Evolutionary conservation across 495 filamentous ascomycete genomes (phyloP), one percentile per base, ranked within the genome.

Genomic region (Penicillium subrubescens): DNA sequence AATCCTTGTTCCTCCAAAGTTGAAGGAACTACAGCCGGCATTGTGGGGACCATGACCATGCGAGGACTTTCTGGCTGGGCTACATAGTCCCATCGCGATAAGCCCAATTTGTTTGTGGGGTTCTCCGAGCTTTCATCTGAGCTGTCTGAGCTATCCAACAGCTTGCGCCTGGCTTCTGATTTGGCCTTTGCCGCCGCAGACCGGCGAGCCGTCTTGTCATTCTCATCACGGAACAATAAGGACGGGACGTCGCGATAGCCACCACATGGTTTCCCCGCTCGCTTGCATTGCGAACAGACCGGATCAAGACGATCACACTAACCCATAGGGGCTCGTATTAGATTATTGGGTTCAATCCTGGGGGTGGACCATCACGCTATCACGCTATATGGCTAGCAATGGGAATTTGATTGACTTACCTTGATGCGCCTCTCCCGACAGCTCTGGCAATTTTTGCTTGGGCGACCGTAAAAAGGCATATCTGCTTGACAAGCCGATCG

Each of bases 231-330:
- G 58, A 72, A 72, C 44, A 72, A 14, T 2, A 68, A n/a, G 33
- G 67, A 52, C 33, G 62, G 53, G 10, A 72, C 34, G 23, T 72
- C 70, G 25, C 57, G 67, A 60, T 72, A 72, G 48, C 70, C 70
- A 46, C 70, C 70, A 44, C 70, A 72, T 55, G 53, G 11, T 21
- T 72, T 72, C 37, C 62, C 67, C 54, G 60, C 67, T 53, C 67
- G 63, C 21, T 46, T 70, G 61, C 67, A 72, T 50, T 72, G 70
- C 23, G 70, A 70, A 46, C 70, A 73, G 41, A 66, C 52, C 8
- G 70, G 70, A 1, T 68, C 60, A n/a, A 66, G 51, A 17, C 65
- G 70, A 29, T 71, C 70, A 65, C 70, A 73, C 70, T 71, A 59
- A 1, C 14, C 14, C 25, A 27, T 11, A 48, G 23, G n/a, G 33